Evolutionary conservation across 345 rosid species (phyloP), one percentile per base, ranked within the genome.

Genomic region (Gossypium ekmanianum): DNA sequence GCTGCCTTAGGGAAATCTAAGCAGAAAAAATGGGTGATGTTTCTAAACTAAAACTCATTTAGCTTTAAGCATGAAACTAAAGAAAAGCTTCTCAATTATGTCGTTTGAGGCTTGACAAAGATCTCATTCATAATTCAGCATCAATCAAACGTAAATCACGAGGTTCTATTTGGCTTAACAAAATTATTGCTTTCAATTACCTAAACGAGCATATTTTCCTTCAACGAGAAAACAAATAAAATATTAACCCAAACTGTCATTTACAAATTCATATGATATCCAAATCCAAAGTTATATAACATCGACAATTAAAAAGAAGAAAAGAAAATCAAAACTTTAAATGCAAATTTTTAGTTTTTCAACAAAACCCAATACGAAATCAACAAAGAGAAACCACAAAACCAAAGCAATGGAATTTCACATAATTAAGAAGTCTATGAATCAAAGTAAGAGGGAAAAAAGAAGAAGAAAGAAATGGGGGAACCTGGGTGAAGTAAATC

Each of bases 401-500:
- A 17, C 8, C 47, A 71, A 71, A 63, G 34, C 22, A 65, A 75
- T 20, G 47, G 54, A 50, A 16, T 50, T 69, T 16, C 9, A 56
- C 45, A 51, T 17, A 14, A 13, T 68, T 48, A 68, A 3, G 57
- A 56, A 72, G 9, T 48, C 59, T 65, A 55, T 45, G 26, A 27
- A 20, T 59, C 66, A 73, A 43, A 65, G 50, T 4, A 11, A 48
- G 29, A 24, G 12, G 41, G 10, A 63, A 7, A 8, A 39, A 27
- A 9, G 10, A 10, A 50, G 27, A 27, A 54, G 68, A 68, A 26
- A 59, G 48, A 48, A 62, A n/a, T 22, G 13, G 8, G 18, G 61
- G 66, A 63, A 87, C 97, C 98, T 94, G 98, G 16, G 97, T 92
- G 83, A 92, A 94, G 84, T 94, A 92, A 75, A 94, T 86, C 85